Conservation (phyloP, 1,284 basidiomycete species). For the Ceratorhiza oryzae-sativae region DNA sequence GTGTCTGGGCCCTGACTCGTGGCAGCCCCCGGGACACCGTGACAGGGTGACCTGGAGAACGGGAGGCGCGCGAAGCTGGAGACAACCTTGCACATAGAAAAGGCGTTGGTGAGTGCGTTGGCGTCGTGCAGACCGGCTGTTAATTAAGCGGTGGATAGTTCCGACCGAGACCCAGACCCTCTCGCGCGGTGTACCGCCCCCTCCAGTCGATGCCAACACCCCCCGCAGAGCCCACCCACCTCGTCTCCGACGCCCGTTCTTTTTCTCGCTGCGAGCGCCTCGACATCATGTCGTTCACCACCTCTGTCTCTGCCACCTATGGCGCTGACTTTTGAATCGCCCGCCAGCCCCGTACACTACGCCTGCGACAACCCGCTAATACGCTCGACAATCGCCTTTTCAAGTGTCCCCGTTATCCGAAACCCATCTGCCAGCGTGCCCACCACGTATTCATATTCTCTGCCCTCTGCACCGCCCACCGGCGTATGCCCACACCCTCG, state of each 20-base stretch:
- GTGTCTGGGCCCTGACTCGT: conserved; percentile 2
- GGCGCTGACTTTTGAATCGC: conserved; percentile 7
- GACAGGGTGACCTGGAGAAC: background rate
- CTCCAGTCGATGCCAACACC: too few species aligned
- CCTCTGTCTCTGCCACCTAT: conserved; percentile 18
- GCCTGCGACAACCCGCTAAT: conserved; percentile 7
- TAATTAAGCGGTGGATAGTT: background rate
- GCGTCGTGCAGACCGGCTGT: too few species aligned
- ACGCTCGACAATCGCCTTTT: background rate
- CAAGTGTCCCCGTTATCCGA: conserved; percentile 12
- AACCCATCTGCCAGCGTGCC: conserved; percentile 4
- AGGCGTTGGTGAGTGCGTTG: background rate
- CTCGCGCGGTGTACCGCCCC: background rate
- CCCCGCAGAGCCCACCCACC: background rate
- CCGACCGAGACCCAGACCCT: background rate
- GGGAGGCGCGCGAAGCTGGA: too few species aligned
- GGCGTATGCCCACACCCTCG: conserved; percentile 21
- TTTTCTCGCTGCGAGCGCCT: conserved; percentile 36
- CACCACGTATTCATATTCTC: background rate
- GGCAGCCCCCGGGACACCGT: background rate
- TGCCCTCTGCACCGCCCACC: conserved; percentile 11
- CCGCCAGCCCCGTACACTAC: conserved; percentile 1
- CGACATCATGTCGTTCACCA: conserved; percentile 29
- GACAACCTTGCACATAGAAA: background rate
- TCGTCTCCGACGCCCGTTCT: conserved; percentile 10